A percentile compares a stretch with the other conserved stretches of the same genome.
Conservation (phyloP, 495 filamentous ascomycete genomes). For the Hypoxylon lenormandii region DNA sequence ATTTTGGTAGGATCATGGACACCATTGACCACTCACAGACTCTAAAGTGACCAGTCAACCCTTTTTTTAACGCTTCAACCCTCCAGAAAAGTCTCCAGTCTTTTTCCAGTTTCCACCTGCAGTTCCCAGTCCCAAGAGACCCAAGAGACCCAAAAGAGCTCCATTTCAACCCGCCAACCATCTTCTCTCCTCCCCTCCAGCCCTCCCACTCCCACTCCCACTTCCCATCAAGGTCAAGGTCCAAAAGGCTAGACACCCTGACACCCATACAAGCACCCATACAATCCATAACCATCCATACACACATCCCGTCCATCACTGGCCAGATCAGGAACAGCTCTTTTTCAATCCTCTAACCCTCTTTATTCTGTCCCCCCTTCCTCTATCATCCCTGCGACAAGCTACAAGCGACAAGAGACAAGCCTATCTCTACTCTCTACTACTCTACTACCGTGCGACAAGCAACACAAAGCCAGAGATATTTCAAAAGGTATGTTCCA, state of each 20-base stretch:
- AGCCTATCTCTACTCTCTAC: no score
- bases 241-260: conserved; percentile 37
- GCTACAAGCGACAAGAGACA: no score
- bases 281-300: conserved; percentile 21
- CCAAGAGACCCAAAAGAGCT: no score
- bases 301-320: conserved; percentile 27
- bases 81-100: no score
- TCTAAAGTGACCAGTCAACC: conserved; percentile 43
- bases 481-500: conserved; percentile 42
- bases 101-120: no score
- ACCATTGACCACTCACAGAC: conserved; percentile 39
- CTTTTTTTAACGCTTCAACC: not conserved
- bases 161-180: no score
- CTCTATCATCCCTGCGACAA: conserved; percentile 19
- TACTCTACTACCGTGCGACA: conserved; percentile 35
- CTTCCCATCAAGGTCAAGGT: conserved; percentile 21
- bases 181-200: not conserved
- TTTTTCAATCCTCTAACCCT: conserved; percentile 26
- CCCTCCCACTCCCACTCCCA: not conserved
- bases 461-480: conserved; percentile 35
- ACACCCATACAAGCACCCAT: conserved; percentile 19
- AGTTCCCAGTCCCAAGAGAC: no score
- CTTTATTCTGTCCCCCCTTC: conserved; percentile 19
- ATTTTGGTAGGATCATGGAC: not conserved
- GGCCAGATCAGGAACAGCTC: conserved; percentile 49